These are phyloP conservation scores for Celoporthe dispersa DNA, from an alignment of 2,329 filamentous ascomycete genomes.

Conservation along the genomic window DNA sequence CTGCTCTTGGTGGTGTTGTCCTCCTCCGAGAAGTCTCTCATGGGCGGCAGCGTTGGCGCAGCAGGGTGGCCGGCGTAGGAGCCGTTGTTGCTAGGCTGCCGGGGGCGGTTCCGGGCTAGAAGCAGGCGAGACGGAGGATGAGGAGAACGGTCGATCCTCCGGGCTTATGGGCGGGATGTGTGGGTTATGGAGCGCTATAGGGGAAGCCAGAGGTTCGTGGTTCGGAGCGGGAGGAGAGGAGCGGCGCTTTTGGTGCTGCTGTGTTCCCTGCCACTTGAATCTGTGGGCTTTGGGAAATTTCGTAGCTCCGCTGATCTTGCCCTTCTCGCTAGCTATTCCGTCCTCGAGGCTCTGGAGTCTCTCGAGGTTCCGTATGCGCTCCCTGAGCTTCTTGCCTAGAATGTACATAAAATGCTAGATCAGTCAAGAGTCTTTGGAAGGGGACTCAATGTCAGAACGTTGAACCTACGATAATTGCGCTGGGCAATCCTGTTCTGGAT, in stretches of 20 bases:
- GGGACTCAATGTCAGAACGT: slow-evolving; percentile 17
- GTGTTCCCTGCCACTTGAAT: slow-evolving; percentile 34
- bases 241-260: slow-evolving; percentile 34
- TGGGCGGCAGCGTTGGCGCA: slow-evolving; percentile 65
- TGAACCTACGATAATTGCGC: slow-evolving; percentile 82
- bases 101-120: slow-evolving; percentile 62
- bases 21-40: slow-evolving; percentile 67
- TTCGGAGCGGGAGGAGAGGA: slow-evolving; percentile 33
- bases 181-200: slow-evolving; percentile 52
- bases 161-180: slow-evolving; percentile 65
- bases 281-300: slow-evolving; percentile 49
- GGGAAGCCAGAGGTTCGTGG: slow-evolving; percentile 41
- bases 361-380: slow-evolving; percentile 83
- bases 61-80: slow-evolving; percentile 43
- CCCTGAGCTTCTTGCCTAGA: slow-evolving; percentile 91
- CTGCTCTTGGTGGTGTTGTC: slow-evolving; percentile 60
- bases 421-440: slow-evolving; percentile 18
- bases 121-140: slow-evolving; percentile 37
- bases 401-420: neutral
- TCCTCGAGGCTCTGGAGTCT: too few relatives aligned
- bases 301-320: slow-evolving; percentile 49
- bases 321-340: slow-evolving; percentile 60
- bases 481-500: slow-evolving; percentile 99
- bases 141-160: slow-evolving; percentile 71
- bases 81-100: slow-evolving; percentile 61